A percentile compares a stretch with the other conserved stretches of the same genome.
Evolutionary conservation across 495 filamentous ascomycete species (phyloP).

Genomic region (Lindgomyces ingoldianus): DNA sequence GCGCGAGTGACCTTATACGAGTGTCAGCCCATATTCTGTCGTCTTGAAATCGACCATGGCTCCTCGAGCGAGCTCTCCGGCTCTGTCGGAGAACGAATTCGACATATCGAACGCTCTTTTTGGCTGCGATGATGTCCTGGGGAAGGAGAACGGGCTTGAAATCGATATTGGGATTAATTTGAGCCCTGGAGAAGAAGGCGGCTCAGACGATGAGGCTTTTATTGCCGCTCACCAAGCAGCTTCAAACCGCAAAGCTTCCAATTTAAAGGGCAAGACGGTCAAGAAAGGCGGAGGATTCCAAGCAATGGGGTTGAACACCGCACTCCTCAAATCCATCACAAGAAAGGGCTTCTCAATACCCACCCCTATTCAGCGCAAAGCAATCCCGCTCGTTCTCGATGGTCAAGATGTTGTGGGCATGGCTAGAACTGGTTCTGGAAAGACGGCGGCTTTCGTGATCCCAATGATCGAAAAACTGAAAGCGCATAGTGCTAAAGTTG

Average conservation of each 20-base stretch:
- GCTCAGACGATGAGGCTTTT: slow-evolving; percentile 76
- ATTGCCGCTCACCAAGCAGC: slow-evolving; percentile 83
- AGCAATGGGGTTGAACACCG: slow-evolving; percentile 83
- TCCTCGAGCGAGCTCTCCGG: slow-evolving; percentile 72
- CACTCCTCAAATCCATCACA: slow-evolving; percentile 82
- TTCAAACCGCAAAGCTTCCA: slow-evolving; percentile 78
- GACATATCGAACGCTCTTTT: slow-evolving; percentile 86
- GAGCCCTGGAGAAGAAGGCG: slow-evolving; percentile 42
- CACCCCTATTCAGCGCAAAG: slow-evolving; percentile 95
- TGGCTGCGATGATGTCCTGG: slow-evolving; percentile 49
- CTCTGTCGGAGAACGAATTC: slow-evolving; percentile 83
- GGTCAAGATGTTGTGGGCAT: slow-evolving; percentile 93
- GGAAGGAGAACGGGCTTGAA: not conserved
- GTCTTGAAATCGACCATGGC: slow-evolving; percentile 48
- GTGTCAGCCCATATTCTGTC: not conserved
- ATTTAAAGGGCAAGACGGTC: slow-evolving; percentile 77
- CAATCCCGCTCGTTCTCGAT: slow-evolving; percentile 87
- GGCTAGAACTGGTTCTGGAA: slow-evolving; percentile 95
- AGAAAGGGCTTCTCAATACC: slow-evolving; percentile 93
- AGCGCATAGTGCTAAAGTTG: slow-evolving; percentile 81
- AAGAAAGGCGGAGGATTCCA: slow-evolving; percentile 98
- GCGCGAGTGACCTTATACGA: not conserved
- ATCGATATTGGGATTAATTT: slow-evolving; percentile 39
- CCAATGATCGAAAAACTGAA: slow-evolving; percentile 96
- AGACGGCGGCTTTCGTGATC: slow-evolving; percentile 96